Conservation (phyloP, 768 basidiomycete genomes). For the Amyloporia xantha region DNA sequence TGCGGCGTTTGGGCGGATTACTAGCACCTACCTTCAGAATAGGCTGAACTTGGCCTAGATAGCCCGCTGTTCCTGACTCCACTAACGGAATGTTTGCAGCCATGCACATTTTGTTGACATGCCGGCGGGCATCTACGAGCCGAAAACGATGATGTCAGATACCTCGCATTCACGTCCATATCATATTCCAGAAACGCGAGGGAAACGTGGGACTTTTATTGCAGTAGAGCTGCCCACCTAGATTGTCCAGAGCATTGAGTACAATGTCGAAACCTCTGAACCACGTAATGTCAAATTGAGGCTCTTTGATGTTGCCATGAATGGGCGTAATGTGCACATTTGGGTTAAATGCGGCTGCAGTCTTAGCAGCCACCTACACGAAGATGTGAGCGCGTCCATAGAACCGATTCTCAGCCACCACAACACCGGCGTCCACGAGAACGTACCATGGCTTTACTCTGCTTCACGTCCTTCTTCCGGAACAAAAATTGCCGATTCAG, state of each 20-base stretch:
- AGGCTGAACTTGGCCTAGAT: constrained; percentile 95
- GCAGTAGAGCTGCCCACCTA: constrained; percentile 50
- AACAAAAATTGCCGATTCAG: constrained; percentile 96
- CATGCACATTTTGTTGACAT: constrained; percentile 98
- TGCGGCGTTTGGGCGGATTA: not conserved
- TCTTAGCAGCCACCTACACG: constrained; percentile 70
- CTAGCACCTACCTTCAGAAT: constrained; percentile 60
- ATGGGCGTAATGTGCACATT: constrained; percentile 82
- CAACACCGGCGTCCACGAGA: not conserved
- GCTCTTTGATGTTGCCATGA: constrained; percentile 93
- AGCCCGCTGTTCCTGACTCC: constrained; percentile 95
- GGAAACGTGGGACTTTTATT: too few species aligned
- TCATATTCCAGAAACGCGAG: not conserved
- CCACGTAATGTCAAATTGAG: constrained; percentile 85
- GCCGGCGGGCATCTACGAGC: constrained; percentile 78
- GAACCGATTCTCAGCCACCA: not conserved
- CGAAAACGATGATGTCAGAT: not conserved
- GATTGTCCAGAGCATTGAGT: constrained; percentile 92
- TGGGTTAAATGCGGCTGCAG: constrained; percentile 81
- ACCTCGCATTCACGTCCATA: not conserved
- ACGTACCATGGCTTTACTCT: constrained; percentile 86
- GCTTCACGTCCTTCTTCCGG: constrained; percentile 94
- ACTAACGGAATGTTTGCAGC: constrained; percentile 86
- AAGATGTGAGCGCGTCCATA: not conserved
- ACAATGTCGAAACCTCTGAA: constrained; percentile 88